Conservation (phyloP, 176 grass and related monocot genomes). For the Cocos nucifera region DNA sequence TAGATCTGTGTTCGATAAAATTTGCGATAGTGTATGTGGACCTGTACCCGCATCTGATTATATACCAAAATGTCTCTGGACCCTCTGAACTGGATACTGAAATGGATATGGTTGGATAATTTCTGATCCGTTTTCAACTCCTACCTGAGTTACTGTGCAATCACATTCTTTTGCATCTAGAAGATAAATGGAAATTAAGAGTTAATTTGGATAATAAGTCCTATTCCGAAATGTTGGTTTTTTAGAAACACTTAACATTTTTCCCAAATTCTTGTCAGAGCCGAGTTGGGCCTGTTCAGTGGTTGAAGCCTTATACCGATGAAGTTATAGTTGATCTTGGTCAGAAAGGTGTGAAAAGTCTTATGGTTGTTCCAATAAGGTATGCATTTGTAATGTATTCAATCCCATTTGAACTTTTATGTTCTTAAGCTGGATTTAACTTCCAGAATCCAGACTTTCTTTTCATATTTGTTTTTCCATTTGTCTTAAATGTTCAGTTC, state of each 20-base stretch:
- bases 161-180: no score
- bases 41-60: no score
- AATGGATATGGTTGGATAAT: no score
- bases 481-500: not conserved
- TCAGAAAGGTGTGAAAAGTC: conserved; percentile 78
- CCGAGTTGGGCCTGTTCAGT: conserved; percentile 88
- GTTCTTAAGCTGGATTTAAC: not conserved
- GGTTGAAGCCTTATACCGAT: conserved; percentile 97
- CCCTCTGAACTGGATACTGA: no score
- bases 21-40: no score
- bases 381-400: conserved; percentile 6
- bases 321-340: conserved; percentile 83
- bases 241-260: conserved; percentile 15
- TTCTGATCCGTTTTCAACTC: no score
- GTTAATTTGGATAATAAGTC: not conserved
- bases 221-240: not conserved
- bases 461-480: not conserved
- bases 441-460: not conserved
- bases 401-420: no score
- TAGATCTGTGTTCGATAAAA: no score
- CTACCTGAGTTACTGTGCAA: no score
- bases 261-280: conserved; percentile 36
- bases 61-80: no score
- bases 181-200: no score
- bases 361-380: conserved; percentile 95